Evolutionary conservation across 1,139 yeast species (phyloP).

Genomic region (Blastobotrys illinoisensis): DNA sequence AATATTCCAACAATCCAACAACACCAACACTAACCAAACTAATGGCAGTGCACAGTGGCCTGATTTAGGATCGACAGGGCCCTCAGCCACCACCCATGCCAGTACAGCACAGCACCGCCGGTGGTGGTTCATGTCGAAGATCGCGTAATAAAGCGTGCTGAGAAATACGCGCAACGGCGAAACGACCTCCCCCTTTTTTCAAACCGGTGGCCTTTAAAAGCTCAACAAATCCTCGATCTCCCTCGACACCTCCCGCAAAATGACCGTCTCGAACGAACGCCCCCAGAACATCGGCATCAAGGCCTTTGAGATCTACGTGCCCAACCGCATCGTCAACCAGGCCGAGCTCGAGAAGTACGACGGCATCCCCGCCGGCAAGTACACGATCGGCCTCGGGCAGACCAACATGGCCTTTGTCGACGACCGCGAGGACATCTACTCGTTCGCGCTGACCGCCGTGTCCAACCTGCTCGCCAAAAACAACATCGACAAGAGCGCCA

Average conservation of each 20-base stretch:
- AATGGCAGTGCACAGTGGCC: background rate
- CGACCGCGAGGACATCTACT: slow-evolving; percentile 96
- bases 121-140: too few species aligned
- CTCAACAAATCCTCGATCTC: background rate
- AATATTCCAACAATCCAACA: too few species aligned
- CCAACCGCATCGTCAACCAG: slow-evolving; percentile 65
- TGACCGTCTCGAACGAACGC: slow-evolving; percentile 17
- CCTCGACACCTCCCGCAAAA: background rate
- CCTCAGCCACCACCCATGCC: background rate
- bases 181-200: background rate
- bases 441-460: slow-evolving; percentile 79
- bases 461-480: slow-evolving; percentile 72
- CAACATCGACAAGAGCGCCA: slow-evolving; percentile 68
- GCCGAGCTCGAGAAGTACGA: slow-evolving; percentile 79
- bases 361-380: slow-evolving; percentile 88
- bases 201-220: background rate
- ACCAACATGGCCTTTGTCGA: slow-evolving; percentile 96
- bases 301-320: slow-evolving; percentile 89
- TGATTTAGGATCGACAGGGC: background rate
- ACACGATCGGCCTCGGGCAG: slow-evolving; percentile 97
- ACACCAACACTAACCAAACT: too few species aligned
- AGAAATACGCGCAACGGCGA: background rate
- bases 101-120: too few species aligned
- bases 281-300: slow-evolving; percentile 92
- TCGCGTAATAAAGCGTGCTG: background rate